Evolutionary conservation across 2,329 filamentous ascomycete species (phyloP), one percentile per base, ranked within the genome.

Genomic region (Penicillium sp.): DNA sequence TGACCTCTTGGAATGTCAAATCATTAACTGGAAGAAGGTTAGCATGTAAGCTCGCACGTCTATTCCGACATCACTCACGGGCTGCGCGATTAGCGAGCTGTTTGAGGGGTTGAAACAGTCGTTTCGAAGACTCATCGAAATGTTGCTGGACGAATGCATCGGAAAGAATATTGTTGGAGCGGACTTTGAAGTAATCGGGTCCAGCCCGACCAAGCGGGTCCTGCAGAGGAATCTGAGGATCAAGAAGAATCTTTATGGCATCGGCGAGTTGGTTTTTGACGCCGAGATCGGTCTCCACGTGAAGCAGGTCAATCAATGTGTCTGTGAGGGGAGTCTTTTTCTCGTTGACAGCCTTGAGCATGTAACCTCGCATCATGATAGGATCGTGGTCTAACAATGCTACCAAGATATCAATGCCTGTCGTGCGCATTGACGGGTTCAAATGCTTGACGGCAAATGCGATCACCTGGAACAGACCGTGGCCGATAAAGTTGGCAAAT

Each of bases 201-300:
- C 88, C 89, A 34, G 81, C 81, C 61, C 83, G 79, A 60, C 76
- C 71, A 70, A 87, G 86, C 1, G 80, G 79, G 57, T 86, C 80
- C 36, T 83, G 84, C 53, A 81, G 74, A 47, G 81, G 81, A 46
- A 85, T 73, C 74, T 86, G 75, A 70, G 91, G 81, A 62, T 97
- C 94, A 34, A 99, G 82, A 10, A 99, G 80, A 21, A 97, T 89
- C 75, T 96, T 97, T 70, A 99, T 88, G 7, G 93, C 91, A 76
- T 99, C 94, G 3, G 92, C 92, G 67, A 97, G 88, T 72, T 97
- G 94, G 27, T 91, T 92, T 75, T 96, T 97, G 59, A 97, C 92
- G 0, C 94, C 94, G 14, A 97, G 80, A 68, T 99, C 94, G 16
- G 90, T 88, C 75, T 99, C 94, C 2, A 94, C 87, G 44, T 97